These are phyloP conservation scores for Pythium plurisporium DNA, from an alignment of 352 stramenopile genomes.

Conservation along the genomic window DNA sequence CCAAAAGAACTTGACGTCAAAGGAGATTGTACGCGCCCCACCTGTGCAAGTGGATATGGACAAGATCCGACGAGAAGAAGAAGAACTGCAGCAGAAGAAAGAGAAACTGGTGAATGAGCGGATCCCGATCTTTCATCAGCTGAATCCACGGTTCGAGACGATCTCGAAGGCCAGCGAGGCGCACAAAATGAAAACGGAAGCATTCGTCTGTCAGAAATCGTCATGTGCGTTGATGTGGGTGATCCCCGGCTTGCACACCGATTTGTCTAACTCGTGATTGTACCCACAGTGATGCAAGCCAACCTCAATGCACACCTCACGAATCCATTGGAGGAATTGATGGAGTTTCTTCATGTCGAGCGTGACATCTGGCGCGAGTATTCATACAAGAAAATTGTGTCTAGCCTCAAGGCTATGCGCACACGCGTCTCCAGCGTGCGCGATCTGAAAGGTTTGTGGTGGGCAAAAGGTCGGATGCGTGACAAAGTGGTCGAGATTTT, in stretches of 20 bases:
- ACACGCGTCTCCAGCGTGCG: constrained; percentile 50
- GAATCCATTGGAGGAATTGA: constrained; percentile 68
- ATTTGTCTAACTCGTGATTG: neutral
- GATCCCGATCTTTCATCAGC: constrained; percentile 63
- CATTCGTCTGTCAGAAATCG: constrained; percentile 69
- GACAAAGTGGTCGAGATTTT: constrained; percentile 76
- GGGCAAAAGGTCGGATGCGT: constrained; percentile 61
- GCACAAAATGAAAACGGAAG: constrained; percentile 41
- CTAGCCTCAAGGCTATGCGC: constrained; percentile 64
- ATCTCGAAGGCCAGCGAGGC: constrained; percentile 32
- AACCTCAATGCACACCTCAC: constrained; percentile 81
- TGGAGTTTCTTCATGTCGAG: constrained; percentile 77
- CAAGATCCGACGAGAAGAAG: constrained; percentile 37
- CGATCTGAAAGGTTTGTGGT: constrained; percentile 59
- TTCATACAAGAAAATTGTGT: constrained; percentile 82
- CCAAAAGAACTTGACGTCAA: constrained; percentile 24
- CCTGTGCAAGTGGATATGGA: constrained; percentile 33
- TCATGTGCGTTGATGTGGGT: constrained; percentile 38
- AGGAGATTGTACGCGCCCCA: constrained; percentile 39
- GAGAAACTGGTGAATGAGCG: constrained; percentile 51
- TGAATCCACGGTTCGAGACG: constrained; percentile 59
- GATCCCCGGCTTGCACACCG: neutral
- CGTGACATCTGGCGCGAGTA: constrained; percentile 74
- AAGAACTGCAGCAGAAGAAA: constrained; percentile 44
- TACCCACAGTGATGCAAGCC: constrained; percentile 40